Base-by-base conservation (phyloP, 1,284 basidiomycete genomes). In the Cryptococcus maquisensis region DNA sequence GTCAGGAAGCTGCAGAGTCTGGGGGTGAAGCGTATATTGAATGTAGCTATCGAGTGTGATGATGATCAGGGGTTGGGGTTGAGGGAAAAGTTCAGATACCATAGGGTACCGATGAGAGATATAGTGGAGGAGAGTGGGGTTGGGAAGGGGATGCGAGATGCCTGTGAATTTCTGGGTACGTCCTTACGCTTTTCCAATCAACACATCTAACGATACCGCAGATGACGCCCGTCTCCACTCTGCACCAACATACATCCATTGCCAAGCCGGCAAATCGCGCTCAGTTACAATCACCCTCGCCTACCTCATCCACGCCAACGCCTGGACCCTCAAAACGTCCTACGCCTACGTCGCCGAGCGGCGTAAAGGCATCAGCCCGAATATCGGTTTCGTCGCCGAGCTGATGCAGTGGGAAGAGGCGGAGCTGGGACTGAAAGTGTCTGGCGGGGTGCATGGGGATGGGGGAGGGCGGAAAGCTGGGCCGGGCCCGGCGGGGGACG, bases 221-320 rank as follows among this genome's bases (percentile, higher is more conserved):
- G 94, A 97, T 71, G 91, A 95, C 64, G 94, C 94, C 0, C 84
- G 86, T 38, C 74, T 96, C 51, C 90, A 93, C 64, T 89, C 86
- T 0, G 81, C 89, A 20, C 87, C 93, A 1, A 88, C 88, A 1
- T 98, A 96, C 66, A 92, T 97, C 13, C 95, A 98, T 74, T 98
- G 94, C 78, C 93, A 91, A 77, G 94, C 90, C 2, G 95, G 94
- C 28, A 97, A 94, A 78, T 93, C 90, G 1, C 86, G 95, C 16
- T 93, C 89, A 0, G 94, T 97, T n/a, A 96, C 91, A 0, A 89
- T 92, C 9, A 93, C 97, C 39, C 90, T 98, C 78, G 95, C 91
- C 1, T 98, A 96, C 73, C 85, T 98, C 49, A 97, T 98, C 62
- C 92, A 96, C 66, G 88, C 92, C 5, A 91, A 96, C 67, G 90